Evolutionary conservation across 179 eudicot genomes (phyloP).

Genomic region (Vitellaria paradoxa): DNA sequence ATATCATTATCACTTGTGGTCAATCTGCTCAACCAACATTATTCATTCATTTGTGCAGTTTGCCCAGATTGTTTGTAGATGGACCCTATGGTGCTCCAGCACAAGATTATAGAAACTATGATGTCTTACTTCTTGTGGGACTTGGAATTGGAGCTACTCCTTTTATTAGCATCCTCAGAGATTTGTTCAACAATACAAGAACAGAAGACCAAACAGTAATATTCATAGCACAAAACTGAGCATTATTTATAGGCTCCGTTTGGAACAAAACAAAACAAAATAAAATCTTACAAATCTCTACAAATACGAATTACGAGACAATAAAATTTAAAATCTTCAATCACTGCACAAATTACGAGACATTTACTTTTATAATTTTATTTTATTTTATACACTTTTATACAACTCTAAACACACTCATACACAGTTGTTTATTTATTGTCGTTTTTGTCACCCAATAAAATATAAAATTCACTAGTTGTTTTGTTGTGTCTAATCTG

Average conservation of each 20-base stretch:
- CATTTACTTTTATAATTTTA: no score
- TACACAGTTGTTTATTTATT: neutral
- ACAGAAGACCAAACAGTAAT: conserved; percentile 48
- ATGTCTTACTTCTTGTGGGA: conserved; percentile 89
- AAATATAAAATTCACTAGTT: neutral
- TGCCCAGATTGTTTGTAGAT: conserved; percentile 76
- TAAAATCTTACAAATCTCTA: no score
- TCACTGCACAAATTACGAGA: no score
- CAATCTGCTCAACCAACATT: neutral
- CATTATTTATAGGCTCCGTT: no score
- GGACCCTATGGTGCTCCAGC: conserved; percentile 99
- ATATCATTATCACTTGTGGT: no score
- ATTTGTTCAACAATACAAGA: conserved; percentile 71
- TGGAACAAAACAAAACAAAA: no score
- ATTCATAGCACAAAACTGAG: neutral
- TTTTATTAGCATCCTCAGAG: conserved; percentile 84
- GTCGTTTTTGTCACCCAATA: neutral
- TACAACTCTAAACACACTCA: no score
- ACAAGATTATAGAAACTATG: conserved; percentile 91
- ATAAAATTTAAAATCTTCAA: no score
- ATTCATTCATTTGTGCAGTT: conserved; percentile 36
- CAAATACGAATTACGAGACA: no score
- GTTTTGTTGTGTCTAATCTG: conserved; percentile 10
- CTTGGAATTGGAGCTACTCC: conserved; percentile 99
- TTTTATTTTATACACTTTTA: no score